Evolutionary conservation across 768 basidiomycete genomes (phyloP), one percentile per base, ranked within the genome.

Genomic region (Kwoniella bestiolae): DNA sequence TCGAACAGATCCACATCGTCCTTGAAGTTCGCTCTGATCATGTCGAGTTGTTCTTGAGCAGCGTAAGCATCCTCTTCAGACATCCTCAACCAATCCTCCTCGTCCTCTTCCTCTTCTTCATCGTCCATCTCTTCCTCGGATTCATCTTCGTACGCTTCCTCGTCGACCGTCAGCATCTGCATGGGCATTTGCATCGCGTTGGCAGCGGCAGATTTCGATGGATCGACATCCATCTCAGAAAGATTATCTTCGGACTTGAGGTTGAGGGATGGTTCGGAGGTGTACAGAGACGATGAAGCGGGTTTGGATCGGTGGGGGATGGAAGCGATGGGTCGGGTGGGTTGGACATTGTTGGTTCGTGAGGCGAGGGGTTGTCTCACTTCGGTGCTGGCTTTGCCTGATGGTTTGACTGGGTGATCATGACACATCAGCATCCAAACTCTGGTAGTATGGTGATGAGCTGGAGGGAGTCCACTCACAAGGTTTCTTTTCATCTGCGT

Each of bases 1-100:
- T 96, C 93, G 65, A 85, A 86, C 76, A 80, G 88, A 85, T 91
- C 90, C 45, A 87, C 81, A 67, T 95, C 90, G 62, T 88, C 88
- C 41, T 89, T 86, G 79, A 87, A 89, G 38, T 80, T 82, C 52
- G 79, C 79, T 58, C 88, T 87, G 65, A 99, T 83, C 28, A 85
- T 84, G 21, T 87, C 83, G 29, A 98, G 82, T 76, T 91, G 85
- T 60, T 69, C 56, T 64, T 78, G 70, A 41, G 75, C 80, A 49
- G 74, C 65, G 23, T 68, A 55, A 16, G 70, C 73, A 44, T 82
- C 81, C 32, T 81, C 79, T 25, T 76, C 71, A 11, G 72, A 66
- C 67, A 82, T 69, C 53, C 77, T 69, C 21, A 83, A 62, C 83
- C 82, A 83, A 64, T 82, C 81, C 23, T 83, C 82, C 7, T 82